Percentiles rank a stretch among this genome's conserved stretches.
These are phyloP conservation scores for Lactarius hengduanensis DNA, from an alignment of 768 basidiomycete species.

Conservation along the genomic window DNA sequence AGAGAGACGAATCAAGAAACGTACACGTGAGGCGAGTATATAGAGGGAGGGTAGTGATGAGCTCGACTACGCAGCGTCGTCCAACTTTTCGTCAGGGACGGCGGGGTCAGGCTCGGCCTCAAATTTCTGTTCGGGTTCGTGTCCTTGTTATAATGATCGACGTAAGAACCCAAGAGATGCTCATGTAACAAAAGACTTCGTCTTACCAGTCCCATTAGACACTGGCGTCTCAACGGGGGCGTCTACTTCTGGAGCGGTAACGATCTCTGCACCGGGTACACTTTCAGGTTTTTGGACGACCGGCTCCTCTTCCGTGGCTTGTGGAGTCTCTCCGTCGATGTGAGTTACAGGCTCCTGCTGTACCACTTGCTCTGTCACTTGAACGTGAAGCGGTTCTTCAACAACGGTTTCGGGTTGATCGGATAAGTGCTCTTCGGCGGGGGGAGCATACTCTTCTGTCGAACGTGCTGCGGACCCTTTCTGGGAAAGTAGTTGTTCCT, in stretches of 20 bases:
- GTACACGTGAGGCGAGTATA: background rate
- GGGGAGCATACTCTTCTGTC: background rate
- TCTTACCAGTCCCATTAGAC: slow-evolving; percentile 8
- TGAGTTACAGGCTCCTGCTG: background rate
- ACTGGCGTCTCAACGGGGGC: background rate
- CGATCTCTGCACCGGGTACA: background rate
- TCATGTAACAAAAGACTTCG: background rate
- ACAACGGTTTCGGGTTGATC: background rate
- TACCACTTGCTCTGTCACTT: background rate
- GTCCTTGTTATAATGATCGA: background rate
- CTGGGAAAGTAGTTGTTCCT: background rate
- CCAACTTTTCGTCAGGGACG: background rate
- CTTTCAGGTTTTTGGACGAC: background rate
- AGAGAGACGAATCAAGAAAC: background rate
- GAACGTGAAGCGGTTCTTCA: background rate
- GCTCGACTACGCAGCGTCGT: background rate
- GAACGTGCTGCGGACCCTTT: background rate
- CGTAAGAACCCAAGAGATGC: background rate
- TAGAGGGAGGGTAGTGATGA: background rate
- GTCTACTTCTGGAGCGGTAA: slow-evolving; percentile 1
- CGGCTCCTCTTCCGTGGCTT: background rate
- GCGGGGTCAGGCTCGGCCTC: background rate
- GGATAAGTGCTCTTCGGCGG: background rate
- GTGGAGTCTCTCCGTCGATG: background rate
- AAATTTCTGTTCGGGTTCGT: background rate